Evolutionary conservation across 257 asterid genomes (phyloP).

Genomic region (Eustoma russellianum): DNA sequence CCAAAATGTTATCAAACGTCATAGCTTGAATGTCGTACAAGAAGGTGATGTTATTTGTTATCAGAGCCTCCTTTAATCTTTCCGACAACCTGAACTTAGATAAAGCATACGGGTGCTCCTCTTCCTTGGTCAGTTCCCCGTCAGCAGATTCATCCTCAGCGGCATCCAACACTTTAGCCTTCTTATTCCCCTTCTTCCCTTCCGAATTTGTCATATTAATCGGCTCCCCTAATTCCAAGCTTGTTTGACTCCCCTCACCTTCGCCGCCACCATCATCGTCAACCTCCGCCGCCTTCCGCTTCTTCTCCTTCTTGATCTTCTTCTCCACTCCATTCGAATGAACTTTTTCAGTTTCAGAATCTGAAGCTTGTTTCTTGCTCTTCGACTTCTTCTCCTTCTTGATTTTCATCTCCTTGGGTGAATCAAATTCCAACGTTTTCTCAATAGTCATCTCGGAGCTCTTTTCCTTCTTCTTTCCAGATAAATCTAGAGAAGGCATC

Average conservation of each 20-base stretch:
- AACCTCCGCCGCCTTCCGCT: slow-evolving; percentile 51
- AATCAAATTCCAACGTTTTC: slow-evolving; percentile 28
- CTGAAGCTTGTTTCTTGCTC: slow-evolving; percentile 38
- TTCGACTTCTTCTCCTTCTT: slow-evolving; percentile 63
- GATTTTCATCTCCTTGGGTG: slow-evolving; percentile 25
- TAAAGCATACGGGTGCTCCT: slow-evolving; percentile 46
- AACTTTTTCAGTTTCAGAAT: slow-evolving; percentile 33
- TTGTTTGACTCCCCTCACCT: slow-evolving; percentile 59
- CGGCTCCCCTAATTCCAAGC: slow-evolving; percentile 71
- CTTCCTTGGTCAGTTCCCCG: slow-evolving; percentile 15
- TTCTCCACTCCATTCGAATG: slow-evolving; percentile 14
- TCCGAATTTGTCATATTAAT: slow-evolving; percentile 23
- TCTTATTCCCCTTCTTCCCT: slow-evolving; percentile 32
- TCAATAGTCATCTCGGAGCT: slow-evolving; percentile 1
- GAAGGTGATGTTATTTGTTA: slow-evolving; percentile 50
- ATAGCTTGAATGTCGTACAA: slow-evolving; percentile 85
- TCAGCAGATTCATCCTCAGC: slow-evolving; percentile 7
- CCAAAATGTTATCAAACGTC: slow-evolving; percentile 58
- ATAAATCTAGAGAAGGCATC: slow-evolving; percentile 50
- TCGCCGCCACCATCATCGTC: slow-evolving; percentile 30
- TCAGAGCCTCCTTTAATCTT: slow-evolving; percentile 48
- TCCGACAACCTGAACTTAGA: slow-evolving; percentile 62
- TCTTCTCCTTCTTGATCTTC: slow-evolving; percentile 47
- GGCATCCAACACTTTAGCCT: slow-evolving; percentile 26
- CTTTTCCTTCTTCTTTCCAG: slow-evolving; percentile 41